These are phyloP conservation scores for Mortierella sp. DNA, from an alignment of 371 early-diverging fungal species.

Conservation along the genomic window DNA sequence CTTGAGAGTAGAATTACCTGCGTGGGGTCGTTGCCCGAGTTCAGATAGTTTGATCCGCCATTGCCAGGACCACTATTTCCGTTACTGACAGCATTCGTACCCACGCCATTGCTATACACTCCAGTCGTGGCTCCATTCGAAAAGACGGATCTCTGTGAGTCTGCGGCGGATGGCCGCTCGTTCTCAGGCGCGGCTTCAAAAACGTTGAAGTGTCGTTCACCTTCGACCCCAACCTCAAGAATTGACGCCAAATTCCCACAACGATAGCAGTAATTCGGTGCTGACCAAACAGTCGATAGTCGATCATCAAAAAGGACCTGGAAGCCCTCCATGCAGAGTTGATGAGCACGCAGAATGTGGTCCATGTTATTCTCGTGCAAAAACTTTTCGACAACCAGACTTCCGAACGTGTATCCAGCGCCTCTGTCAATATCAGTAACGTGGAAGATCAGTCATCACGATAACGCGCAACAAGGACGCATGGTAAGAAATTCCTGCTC, in stretches of 20 bases:
- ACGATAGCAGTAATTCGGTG: slow-evolving; percentile 94
- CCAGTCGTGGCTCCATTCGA: slow-evolving; percentile 30
- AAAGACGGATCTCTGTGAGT: slow-evolving; percentile 28
- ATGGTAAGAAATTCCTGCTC: too few relatives aligned
- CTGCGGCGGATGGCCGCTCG: slow-evolving; percentile 56
- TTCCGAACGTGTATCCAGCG: slow-evolving; percentile 95
- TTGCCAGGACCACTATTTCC: slow-evolving; percentile 9
- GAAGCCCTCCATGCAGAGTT: slow-evolving; percentile 96
- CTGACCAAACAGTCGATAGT: slow-evolving; percentile 92
- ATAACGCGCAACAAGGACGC: too few relatives aligned
- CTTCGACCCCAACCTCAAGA: slow-evolving; percentile 86
- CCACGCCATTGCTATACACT: slow-evolving; percentile 15
- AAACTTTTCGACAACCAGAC: slow-evolving; percentile 86
- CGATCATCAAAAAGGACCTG: slow-evolving; percentile 89
- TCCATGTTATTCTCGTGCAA: slow-evolving; percentile 85
- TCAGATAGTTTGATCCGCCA: slow-evolving; percentile 5
- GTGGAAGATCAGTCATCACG: too few relatives aligned
- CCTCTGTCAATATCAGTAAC: too few relatives aligned
- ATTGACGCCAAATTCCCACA: slow-evolving; percentile 96
- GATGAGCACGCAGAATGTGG: slow-evolving; percentile 95
- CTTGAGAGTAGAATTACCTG: slow-evolving; percentile 22
- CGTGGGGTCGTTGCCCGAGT: slow-evolving; percentile 11
- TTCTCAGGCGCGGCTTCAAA: slow-evolving; percentile 92
- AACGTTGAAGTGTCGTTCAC: slow-evolving; percentile 87
- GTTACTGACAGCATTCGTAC: slow-evolving; percentile 2